Percentiles rank a stretch among this genome's conserved stretches.
phyloP scores from a whole-genome alignment of 2,329 filamentous ascomycete genomes.

The Chaetomium sp. region DNA sequence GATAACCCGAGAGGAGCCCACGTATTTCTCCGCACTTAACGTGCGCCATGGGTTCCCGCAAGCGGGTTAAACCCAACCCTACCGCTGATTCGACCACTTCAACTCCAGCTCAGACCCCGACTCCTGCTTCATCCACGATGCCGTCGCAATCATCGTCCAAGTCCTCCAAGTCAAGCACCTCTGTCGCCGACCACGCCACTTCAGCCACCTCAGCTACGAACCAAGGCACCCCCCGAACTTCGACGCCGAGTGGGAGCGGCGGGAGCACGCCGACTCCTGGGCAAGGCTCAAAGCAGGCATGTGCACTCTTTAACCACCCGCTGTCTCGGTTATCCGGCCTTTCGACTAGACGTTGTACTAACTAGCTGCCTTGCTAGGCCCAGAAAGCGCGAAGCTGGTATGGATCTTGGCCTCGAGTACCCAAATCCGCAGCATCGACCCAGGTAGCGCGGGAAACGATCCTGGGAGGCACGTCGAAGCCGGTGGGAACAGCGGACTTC shows the following conservation, averaged over 20 bases:
- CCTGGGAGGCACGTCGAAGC: conserved; percentile 55
- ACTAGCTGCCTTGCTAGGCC: conserved; percentile 41
- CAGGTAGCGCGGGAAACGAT: conserved; percentile 64
- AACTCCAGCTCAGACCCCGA: conserved; percentile 3
- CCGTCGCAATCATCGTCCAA: conserved; percentile 31
- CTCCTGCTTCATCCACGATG: conserved; percentile 23
- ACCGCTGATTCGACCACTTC: conserved; percentile 22
- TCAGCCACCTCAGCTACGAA: conserved; percentile 7
- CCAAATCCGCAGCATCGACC: conserved; percentile 61
- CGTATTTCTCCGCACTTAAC: neutral
- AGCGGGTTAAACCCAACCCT: conserved; percentile 45
- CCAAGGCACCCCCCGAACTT: neutral
- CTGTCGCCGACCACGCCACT: neutral
- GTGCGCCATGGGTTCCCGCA: conserved; percentile 46
- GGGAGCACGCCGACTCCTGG: conserved; percentile 13
- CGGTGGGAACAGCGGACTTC: conserved; percentile 51
- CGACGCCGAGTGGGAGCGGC: conserved; percentile 12
- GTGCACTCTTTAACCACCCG: neutral
- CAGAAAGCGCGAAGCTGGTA: conserved; percentile 63
- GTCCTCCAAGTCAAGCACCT: conserved; percentile 8
- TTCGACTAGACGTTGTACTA: conserved; percentile 18
- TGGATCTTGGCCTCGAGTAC: conserved; percentile 59
- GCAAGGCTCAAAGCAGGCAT: conserved; percentile 29
- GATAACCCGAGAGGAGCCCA: neutral
- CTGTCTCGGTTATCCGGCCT: neutral